Conservation (phyloP, 2,329 filamentous ascomycete genomes). For the Gyromitra esculenta region DNA sequence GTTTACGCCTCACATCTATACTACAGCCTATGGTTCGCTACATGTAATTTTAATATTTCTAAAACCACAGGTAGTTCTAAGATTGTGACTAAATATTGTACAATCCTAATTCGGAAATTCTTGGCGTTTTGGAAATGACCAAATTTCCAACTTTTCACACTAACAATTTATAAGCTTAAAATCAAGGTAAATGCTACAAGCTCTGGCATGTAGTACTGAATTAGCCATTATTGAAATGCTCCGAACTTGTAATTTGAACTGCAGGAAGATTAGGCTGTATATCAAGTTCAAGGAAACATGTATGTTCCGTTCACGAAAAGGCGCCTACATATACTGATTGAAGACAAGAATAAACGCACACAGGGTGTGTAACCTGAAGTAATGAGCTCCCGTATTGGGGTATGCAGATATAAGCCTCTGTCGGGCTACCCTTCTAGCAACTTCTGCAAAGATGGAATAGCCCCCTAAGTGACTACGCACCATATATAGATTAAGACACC, state of each 20-base stretch:
- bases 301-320: background rate
- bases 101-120: background rate
- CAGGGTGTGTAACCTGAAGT: background rate
- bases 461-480: background rate
- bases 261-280: background rate
- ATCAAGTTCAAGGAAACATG: background rate
- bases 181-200: background rate
- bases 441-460: background rate
- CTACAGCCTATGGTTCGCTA: too few relatives aligned
- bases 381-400: background rate
- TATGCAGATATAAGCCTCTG: background rate
- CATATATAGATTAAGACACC: background rate
- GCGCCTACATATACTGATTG: too few relatives aligned
- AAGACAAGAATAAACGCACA: background rate
- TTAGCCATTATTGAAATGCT: background rate
- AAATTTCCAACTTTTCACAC: conserved; percentile 19
- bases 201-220: background rate
- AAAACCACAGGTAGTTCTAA: too few relatives aligned
- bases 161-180: background rate
- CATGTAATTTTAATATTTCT: too few relatives aligned
- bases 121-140: conserved; percentile 44
- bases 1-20: too few relatives aligned
- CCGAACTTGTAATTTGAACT: background rate
- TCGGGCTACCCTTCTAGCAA: background rate
- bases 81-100: too few relatives aligned